Evolutionary conservation across 345 rosid species (phyloP).

Genomic region (Gossypium australe): DNA sequence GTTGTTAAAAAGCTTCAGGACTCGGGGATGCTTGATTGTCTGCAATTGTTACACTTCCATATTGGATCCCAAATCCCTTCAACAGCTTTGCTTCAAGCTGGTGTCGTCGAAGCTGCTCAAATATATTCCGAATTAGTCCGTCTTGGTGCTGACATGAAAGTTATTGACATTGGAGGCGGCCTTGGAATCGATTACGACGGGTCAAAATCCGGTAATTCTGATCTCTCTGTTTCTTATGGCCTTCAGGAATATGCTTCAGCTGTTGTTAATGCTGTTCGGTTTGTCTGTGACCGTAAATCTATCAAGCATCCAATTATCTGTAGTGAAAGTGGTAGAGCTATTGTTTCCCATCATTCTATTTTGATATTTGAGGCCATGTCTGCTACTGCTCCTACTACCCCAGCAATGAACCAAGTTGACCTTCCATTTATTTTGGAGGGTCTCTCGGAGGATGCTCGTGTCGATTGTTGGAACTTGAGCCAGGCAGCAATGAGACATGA

Average conservation of each 20-base stretch:
- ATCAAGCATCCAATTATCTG: conserved; percentile 76
- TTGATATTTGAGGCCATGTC: conserved; percentile 84
- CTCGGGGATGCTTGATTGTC: conserved; percentile 77
- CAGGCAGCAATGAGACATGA: conserved; percentile 63
- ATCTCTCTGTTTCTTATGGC: conserved; percentile 75
- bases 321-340: conserved; percentile 91
- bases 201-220: conserved; percentile 77
- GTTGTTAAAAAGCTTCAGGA: conserved; percentile 61
- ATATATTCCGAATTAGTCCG: conserved; percentile 81
- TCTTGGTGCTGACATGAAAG: conserved; percentile 77
- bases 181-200: conserved; percentile 93
- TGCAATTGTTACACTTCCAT: conserved; percentile 84
- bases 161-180: conserved; percentile 88
- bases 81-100: conserved; percentile 60
- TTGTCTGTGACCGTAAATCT: conserved; percentile 64
- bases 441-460: conserved; percentile 55
- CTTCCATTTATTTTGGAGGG: conserved; percentile 54
- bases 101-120: conserved; percentile 82
- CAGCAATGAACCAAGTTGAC: conserved; percentile 26
- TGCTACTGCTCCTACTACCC: conserved; percentile 21
- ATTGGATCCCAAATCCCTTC: conserved; percentile 95
- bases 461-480: conserved; percentile 44
- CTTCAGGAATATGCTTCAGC: conserved; percentile 81
- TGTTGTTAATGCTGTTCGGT: conserved; percentile 61
- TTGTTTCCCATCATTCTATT: conserved; percentile 86